Evolutionary conservation across 2,329 filamentous ascomycete species (phyloP).

Genomic region (Xylariales sp.): DNA sequence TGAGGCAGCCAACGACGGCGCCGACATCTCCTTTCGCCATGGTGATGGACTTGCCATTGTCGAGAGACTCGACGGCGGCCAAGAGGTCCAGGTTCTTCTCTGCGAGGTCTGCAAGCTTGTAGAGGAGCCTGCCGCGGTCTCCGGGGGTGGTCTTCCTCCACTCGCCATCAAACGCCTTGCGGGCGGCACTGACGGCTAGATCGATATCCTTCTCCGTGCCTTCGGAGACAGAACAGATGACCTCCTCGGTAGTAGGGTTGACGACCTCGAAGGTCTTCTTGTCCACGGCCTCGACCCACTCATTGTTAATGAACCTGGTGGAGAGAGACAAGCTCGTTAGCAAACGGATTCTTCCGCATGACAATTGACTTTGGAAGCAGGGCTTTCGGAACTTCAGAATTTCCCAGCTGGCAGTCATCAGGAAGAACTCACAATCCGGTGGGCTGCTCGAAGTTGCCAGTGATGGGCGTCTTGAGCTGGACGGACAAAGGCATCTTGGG

Average conservation of each 20-base stretch:
- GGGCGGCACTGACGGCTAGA: conserved; percentile 77
- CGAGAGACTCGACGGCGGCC: conserved; percentile 78
- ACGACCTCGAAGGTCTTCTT: conserved; percentile 90
- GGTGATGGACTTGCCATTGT: conserved; percentile 79
- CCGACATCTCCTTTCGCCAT: conserved; percentile 73
- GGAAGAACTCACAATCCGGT: conserved; percentile 53
- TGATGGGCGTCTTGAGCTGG: conserved; percentile 64
- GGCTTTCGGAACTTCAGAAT: too few relatives aligned
- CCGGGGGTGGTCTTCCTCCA: conserved; percentile 68
- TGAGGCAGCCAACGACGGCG: conserved; percentile 64
- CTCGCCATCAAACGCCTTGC: conserved; percentile 74
- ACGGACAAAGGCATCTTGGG: conserved; percentile 44
- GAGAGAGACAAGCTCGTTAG: conserved; percentile 19
- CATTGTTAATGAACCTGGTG: conserved; percentile 82
- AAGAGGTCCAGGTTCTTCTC: conserved; percentile 75
- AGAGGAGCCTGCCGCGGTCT: conserved; percentile 63
- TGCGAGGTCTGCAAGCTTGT: conserved; percentile 74
- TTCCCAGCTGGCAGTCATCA: too few relatives aligned
- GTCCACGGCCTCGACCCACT: conserved; percentile 79
- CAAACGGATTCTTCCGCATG: too few relatives aligned
- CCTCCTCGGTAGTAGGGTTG: conserved; percentile 81
- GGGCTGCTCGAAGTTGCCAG: conserved; percentile 55
- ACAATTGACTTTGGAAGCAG: too few relatives aligned
- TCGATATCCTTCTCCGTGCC: conserved; percentile 83
- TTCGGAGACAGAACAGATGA: conserved; percentile 78